Evolutionary conservation across 2,329 filamentous ascomycete genomes (phyloP).

Genomic region (Monosporascus sp.): DNA sequence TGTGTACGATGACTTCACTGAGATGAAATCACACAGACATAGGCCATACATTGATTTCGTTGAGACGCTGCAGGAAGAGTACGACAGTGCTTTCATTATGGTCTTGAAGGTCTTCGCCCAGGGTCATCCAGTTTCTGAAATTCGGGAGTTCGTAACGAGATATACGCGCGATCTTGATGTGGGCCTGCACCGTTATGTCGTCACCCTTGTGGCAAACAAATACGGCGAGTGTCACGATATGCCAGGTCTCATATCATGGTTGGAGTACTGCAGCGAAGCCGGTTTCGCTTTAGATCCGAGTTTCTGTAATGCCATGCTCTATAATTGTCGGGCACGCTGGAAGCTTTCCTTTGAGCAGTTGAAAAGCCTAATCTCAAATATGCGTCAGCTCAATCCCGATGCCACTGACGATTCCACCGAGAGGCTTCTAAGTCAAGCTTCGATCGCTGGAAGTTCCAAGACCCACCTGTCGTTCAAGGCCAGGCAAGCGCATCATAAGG

Average conservation of each 20-base stretch:
- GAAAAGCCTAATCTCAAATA: slow-evolving; percentile 27
- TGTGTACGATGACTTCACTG: slow-evolving; percentile 29
- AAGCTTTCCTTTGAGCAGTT: slow-evolving; percentile 31
- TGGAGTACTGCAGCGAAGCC: slow-evolving; percentile 30
- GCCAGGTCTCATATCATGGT: slow-evolving; percentile 34
- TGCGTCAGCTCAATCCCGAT: slow-evolving; percentile 26
- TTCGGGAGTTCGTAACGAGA: slow-evolving; percentile 33
- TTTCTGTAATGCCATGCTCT: slow-evolving; percentile 36
- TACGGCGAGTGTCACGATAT: slow-evolving; percentile 36
- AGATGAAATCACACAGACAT: slow-evolving; percentile 11
- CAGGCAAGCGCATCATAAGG: slow-evolving; percentile 1
- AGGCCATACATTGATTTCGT: background rate
- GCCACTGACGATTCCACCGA: slow-evolving; percentile 34
- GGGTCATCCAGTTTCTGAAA: slow-evolving; percentile 34
- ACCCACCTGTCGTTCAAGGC: background rate
- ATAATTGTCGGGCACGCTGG: slow-evolving; percentile 33
- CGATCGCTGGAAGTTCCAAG: slow-evolving; percentile 7
- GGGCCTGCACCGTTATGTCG: slow-evolving; percentile 29
- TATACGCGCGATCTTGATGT: slow-evolving; percentile 32
- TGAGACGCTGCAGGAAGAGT: slow-evolving; percentile 8
- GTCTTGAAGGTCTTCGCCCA: slow-evolving; percentile 34
- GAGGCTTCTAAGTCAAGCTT: slow-evolving; percentile 31
- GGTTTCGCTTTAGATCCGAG: slow-evolving; percentile 31
- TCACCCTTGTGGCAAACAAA: slow-evolving; percentile 38
- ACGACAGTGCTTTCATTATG: slow-evolving; percentile 30